Evolutionary conservation across 768 basidiomycete species (phyloP).

Genomic region (Hemileccinum rubropunctum): DNA sequence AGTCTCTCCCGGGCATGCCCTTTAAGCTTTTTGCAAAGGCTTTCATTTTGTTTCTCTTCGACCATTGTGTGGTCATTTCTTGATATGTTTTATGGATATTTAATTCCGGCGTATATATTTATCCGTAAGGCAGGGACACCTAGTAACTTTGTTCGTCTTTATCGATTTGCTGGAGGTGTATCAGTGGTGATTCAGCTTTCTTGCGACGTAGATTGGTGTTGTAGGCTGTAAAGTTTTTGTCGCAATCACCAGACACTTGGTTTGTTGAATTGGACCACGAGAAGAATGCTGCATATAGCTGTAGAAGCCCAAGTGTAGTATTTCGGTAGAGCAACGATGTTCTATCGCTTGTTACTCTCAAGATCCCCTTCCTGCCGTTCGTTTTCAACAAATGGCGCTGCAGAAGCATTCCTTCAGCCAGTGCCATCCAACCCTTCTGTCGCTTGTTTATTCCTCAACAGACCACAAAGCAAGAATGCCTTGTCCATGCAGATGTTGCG

Average conservation of each 20-base stretch:
- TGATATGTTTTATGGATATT: constrained; percentile 20
- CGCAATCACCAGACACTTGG: neutral
- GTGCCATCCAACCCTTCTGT: constrained; percentile 59
- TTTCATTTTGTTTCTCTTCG: neutral
- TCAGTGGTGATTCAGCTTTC: constrained; percentile 2
- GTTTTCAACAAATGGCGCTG: constrained; percentile 18
- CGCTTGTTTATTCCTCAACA: constrained; percentile 72
- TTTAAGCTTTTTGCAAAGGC: constrained; percentile 11
- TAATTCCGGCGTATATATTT: constrained; percentile 6
- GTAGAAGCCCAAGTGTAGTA: too few species aligned
- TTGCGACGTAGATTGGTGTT: constrained; percentile 2
- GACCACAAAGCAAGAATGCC: constrained; percentile 84
- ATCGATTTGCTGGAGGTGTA: constrained; percentile 7
- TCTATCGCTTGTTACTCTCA: neutral
- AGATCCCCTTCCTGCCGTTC: constrained; percentile 6
- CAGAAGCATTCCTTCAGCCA: constrained; percentile 49
- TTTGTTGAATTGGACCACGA: neutral
- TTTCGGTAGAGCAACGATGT: neutral
- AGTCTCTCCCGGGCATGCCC: constrained; percentile 12
- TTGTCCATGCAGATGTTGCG: constrained; percentile 72
- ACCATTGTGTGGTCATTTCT: neutral
- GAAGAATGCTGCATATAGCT: too few species aligned
- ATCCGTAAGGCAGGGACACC: neutral
- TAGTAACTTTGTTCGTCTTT: neutral
- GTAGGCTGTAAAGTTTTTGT: neutral